phyloP scores from a whole-genome alignment of 371 early-diverging fungal species.

The Syncephalastrum monosporum region DNA sequence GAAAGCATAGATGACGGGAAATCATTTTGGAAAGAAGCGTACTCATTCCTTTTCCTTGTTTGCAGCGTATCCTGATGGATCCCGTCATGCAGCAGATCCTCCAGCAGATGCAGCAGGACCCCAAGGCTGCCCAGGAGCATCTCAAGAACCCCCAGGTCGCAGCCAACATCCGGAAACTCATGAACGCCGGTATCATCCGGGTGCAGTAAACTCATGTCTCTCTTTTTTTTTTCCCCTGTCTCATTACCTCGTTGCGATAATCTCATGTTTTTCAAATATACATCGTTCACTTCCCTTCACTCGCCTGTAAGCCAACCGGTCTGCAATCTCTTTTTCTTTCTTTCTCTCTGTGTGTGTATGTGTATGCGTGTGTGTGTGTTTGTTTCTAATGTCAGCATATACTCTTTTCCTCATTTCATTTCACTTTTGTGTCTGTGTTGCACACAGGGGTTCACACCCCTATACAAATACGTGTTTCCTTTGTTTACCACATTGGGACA shows the following conservation, averaged over 20 bases:
- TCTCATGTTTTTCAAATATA: constrained; percentile 1
- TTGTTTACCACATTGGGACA: constrained; percentile 64
- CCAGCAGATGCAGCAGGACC: constrained; percentile 96
- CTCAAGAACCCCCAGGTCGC: constrained; percentile 94
- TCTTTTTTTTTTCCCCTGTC: neutral
- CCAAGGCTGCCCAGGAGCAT: constrained; percentile 84
- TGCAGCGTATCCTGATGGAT: constrained; percentile 78
- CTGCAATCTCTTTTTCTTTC: too few relatives aligned
- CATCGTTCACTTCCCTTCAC: neutral
- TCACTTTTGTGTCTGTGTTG: too few relatives aligned
- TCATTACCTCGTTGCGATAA: neutral
- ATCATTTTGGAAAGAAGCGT: neutral
- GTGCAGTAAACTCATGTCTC: constrained; percentile 46
- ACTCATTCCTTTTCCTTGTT: neutral
- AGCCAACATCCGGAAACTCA: constrained; percentile 91
- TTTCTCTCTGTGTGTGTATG: neutral
- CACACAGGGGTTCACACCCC: too few relatives aligned
- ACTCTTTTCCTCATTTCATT: too few relatives aligned
- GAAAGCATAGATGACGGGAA: neutral
- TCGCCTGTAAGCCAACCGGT: neutral
- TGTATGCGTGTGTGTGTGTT: neutral
- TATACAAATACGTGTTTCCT: too few relatives aligned
- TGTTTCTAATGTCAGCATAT: too few relatives aligned
- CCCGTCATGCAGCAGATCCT: constrained; percentile 97
- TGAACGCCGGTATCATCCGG: constrained; percentile 85